phyloP scores from a whole-genome alignment of 2,329 filamentous ascomycete species.

The Epichloe uncinata region DNA sequence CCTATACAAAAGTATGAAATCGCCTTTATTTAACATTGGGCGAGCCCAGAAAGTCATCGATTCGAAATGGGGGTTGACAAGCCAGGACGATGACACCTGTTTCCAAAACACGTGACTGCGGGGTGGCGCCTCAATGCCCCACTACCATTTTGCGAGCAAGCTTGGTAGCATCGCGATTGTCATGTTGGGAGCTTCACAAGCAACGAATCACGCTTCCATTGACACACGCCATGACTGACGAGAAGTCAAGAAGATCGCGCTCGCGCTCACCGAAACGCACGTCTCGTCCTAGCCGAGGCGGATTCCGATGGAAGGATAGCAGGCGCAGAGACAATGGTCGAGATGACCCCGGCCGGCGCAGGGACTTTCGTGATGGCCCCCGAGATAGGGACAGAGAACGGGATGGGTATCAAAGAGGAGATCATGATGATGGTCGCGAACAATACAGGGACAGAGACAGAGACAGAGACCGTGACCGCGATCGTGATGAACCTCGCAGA shows the following conservation, averaged over 20 bases:
- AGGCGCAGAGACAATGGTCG: conserved; percentile 31
- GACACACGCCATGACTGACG: conserved; percentile 12
- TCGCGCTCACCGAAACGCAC: conserved; percentile 15
- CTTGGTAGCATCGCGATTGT: neutral
- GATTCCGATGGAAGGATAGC: conserved; percentile 47
- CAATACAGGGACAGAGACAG: conserved; percentile 12
- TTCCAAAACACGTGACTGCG: neutral
- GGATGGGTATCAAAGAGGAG: conserved; percentile 13
- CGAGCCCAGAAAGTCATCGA: too few species aligned
- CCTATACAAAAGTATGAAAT: too few species aligned
- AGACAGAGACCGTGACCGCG: conserved; percentile 12
- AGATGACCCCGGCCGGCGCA: conserved; percentile 19
- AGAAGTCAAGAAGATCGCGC: conserved; percentile 12
- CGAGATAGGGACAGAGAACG: conserved; percentile 19
- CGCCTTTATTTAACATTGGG: too few species aligned
- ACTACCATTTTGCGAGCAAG: neutral
- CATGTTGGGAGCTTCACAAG: neutral
- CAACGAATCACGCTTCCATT: neutral
- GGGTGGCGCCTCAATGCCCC: neutral
- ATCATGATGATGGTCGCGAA: conserved; percentile 16
- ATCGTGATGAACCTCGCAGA: conserved; percentile 11
- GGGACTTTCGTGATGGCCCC: conserved; percentile 34
- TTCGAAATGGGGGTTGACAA: too few species aligned
- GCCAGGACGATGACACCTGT: too few species aligned
- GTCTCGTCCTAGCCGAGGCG: conserved; percentile 21